Percentiles rank a stretch among this genome's conserved stretches.
Conservation (phyloP, 805 yeast genomes). For the Isabelozyma rhagii region DNA sequence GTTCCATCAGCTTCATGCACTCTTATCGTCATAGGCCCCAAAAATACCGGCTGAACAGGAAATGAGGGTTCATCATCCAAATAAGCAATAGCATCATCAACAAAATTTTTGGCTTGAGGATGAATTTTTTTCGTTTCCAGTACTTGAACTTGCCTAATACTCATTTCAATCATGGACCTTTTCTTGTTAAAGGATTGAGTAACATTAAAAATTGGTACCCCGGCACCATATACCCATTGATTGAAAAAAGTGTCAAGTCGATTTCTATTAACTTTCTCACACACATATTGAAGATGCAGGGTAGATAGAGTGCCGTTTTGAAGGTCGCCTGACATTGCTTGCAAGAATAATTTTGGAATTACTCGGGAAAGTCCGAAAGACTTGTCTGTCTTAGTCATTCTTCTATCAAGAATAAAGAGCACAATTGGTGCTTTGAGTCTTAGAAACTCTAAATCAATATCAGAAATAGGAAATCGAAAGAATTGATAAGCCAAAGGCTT, state of each 20-base stretch:
- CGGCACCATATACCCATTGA: constrained; percentile 90
- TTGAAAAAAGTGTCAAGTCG: constrained; percentile 79
- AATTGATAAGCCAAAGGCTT: constrained; percentile 78
- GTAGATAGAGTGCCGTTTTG: constrained; percentile 75
- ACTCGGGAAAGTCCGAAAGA: constrained; percentile 91
- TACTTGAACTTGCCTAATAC: constrained; percentile 83
- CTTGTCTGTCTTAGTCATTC: constrained; percentile 95
- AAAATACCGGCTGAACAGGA: constrained; percentile 54
- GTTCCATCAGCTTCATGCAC: constrained; percentile 98
- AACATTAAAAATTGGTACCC: constrained; percentile 83
- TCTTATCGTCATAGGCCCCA: constrained; percentile 95
- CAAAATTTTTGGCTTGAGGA: constrained; percentile 39
- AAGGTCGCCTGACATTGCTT: constrained; percentile 94
- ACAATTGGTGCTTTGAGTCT: constrained; percentile 83
- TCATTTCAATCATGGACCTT: constrained; percentile 91
- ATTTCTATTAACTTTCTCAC: constrained; percentile 90
- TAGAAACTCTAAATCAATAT: constrained; percentile 64
- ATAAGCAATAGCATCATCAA: constrained; percentile 42
- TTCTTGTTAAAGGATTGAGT: constrained; percentile 93
- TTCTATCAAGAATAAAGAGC: constrained; percentile 74
- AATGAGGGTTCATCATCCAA: constrained; percentile 40
- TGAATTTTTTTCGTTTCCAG: constrained; percentile 46
- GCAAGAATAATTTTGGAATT: constrained; percentile 84
- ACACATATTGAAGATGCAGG: constrained; percentile 83
- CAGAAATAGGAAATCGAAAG: constrained; percentile 60